Base-by-base conservation (phyloP, 2,329 filamentous ascomycete genomes). In the Zymoseptoria pseudotritici region DNA sequence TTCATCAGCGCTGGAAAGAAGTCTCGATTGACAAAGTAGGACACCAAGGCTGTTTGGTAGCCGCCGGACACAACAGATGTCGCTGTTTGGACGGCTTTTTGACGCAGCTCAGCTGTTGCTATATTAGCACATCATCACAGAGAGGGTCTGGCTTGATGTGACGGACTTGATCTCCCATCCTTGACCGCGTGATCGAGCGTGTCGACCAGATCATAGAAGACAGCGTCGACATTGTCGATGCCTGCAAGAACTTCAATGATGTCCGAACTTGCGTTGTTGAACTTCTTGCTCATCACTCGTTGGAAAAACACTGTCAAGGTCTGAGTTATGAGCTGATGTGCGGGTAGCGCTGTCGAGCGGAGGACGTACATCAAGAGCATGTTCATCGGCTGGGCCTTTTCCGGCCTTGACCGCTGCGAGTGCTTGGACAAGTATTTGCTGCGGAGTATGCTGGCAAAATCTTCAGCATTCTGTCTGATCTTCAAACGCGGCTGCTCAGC, bases 1-100 rank as follows among this genome's bases (percentile, higher is more conserved):
- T 95, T 97, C 85, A 97, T 96, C 57, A 97, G 82, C 8, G 91
- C 87, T 20, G 93, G 93, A 70, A 99, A 99, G 42, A 97, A 81
- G 72, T 99, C 94, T 66, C 91, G 83, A 71, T 97, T 92, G 50
- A 94, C 94, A 71, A 99, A 91, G 75, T 97, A 99, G 1, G 92
- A 95, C 58, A 97, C 82, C 21, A 99, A 81, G 54, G 91, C 94
- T 3, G 94, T 97, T 75, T 96, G 91, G 74, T 97, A 97, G 59
- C 92, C 92, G n/a, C 93, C 92, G 9, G 92, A 90, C 6, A 91
- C 89, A 58, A 96, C 86, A 13, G 91, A 88, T 60, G 97, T 82
- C 7, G 92, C 86, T 51, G 90, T 87, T 67, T 89, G 83, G 29
- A 97, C 83, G 7, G 92, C 93, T 72, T 90, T 91, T 66, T 86